Percentiles rank a stretch among this genome's conserved stretches.
Conservation (phyloP, 225 moss, liverwort and hornwort species). For the Rhytidiadelphus loreus region DNA sequence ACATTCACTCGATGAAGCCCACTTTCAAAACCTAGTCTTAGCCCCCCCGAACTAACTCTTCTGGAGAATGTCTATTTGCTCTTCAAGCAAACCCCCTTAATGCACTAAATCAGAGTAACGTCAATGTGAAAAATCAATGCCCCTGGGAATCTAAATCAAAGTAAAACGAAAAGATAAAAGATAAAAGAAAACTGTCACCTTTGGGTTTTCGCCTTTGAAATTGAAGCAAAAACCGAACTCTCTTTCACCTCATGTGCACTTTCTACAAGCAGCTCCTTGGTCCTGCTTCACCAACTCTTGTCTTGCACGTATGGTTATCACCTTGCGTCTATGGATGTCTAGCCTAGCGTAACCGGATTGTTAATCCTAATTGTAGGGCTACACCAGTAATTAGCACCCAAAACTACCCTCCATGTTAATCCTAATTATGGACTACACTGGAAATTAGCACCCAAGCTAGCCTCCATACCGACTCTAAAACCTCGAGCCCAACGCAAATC, state of each 20-base stretch:
- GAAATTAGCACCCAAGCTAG: neutral
- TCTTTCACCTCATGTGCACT: neutral
- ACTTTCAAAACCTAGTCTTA: neutral
- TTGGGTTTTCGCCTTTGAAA: neutral
- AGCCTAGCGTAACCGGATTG: neutral
- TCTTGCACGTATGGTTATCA: neutral
- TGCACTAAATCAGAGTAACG: no score
- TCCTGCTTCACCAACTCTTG: neutral
- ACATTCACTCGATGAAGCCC: neutral
- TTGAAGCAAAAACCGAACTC: neutral
- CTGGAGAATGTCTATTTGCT: neutral
- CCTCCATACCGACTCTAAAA: neutral
- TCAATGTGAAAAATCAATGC: neutral
- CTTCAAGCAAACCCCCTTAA: neutral
- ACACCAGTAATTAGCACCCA: neutral
- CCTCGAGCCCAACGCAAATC: neutral
- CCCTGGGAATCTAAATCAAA: neutral
- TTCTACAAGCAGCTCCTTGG: neutral
- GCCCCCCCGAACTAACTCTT: neutral
- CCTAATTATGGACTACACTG: neutral
- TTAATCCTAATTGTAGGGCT: neutral
- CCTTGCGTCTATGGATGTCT: neutral
- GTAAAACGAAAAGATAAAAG: neutral
- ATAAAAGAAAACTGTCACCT: neutral
- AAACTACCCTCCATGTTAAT: neutral